Base-by-base conservation (phyloP, 805 yeast species). In the Nakazawaea ernobii region DNA sequence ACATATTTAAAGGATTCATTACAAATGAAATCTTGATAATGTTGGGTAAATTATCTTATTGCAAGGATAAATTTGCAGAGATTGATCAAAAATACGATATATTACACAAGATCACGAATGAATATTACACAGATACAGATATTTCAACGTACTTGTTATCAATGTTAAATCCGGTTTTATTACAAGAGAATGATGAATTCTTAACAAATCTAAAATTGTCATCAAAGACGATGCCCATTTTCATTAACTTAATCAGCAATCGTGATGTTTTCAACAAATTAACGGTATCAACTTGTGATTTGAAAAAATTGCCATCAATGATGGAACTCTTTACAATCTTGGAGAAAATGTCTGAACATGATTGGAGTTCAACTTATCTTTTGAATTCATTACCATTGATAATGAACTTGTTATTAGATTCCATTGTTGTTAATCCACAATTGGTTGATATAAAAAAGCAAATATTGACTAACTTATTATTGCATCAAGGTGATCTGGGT, bases 331-430 rank as follows among this genome's bases (percentile, higher is more conserved):
- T 47, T 26, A 26, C 8, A 5, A 14, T 47, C 1, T 15, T 47
- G 7, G 32, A 28, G 8, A 27, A 8, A 14, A n/a, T 47, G 30
- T 36, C 49, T 6, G 17, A 20, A 11, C 15, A 30, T 17, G 5
- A 11, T 5, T 47, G 49, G 49, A n/a, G 29, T 11, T n/a, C 44
- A 6, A 13, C 4, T 4, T 35, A 17, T 30, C 26, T 48, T 8
- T n/a, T 43, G 13, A 17, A 29, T 3, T 3, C 28, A 3, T 27
- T 38, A 7, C 50, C 50, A 5, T 7, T 36, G 6, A 39, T 35
- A 3, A 48, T 48, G 50, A 38, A 48, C 29, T 14, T 14, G 11
- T 28, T 48, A n/a, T 30, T 48, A 20, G 46, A 42, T 17, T 6
- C 42, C 1, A 26, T 11, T 8, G 28, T 43, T 9, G n/a, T 24